phyloP scores from a whole-genome alignment of 768 basidiomycete species.

The Leucosporidium creatinivorum region DNA sequence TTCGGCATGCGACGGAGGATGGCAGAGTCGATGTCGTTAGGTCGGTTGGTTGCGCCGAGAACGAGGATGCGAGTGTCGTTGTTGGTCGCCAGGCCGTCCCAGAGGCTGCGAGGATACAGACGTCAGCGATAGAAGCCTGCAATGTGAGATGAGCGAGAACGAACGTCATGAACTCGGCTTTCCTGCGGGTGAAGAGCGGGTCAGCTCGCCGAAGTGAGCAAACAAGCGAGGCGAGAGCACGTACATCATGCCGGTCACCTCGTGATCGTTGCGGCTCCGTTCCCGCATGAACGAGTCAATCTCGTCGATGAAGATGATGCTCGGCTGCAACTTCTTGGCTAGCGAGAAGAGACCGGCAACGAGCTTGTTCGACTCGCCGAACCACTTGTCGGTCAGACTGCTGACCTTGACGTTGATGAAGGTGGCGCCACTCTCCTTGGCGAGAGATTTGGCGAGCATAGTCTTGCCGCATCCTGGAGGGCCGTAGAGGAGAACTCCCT shows the following conservation, averaged over 20 bases:
- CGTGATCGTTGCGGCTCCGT: slow-evolving; percentile 80
- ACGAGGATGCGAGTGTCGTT: slow-evolving; percentile 37
- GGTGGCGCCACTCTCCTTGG: slow-evolving; percentile 92
- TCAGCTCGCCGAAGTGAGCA: background rate
- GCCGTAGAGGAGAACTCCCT: slow-evolving; percentile 90
- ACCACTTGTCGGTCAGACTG: slow-evolving; percentile 59
- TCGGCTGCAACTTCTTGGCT: slow-evolving; percentile 84
- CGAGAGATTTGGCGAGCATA: slow-evolving; percentile 97
- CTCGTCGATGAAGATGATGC: slow-evolving; percentile 98
- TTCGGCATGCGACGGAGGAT: slow-evolving; percentile 94
- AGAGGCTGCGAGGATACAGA: slow-evolving; percentile 39
- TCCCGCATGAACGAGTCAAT: slow-evolving; percentile 93
- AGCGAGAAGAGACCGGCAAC: slow-evolving; percentile 82
- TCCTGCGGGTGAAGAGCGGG: slow-evolving; percentile 15
- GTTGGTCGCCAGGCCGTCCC: slow-evolving; percentile 87
- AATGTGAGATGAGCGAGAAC: slow-evolving; percentile 25
- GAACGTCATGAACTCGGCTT: slow-evolving; percentile 45
- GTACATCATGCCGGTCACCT: slow-evolving; percentile 84
- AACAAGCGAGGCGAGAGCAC: background rate
- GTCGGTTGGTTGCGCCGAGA: slow-evolving; percentile 90
- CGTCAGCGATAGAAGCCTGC: background rate
- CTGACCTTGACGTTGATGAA: slow-evolving; percentile 83
- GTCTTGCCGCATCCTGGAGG: slow-evolving; percentile 99
- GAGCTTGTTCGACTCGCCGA: slow-evolving; percentile 79
- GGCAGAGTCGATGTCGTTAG: slow-evolving; percentile 80